Percentiles rank a stretch among this genome's conserved stretches.
phyloP scores from a whole-genome alignment of 495 filamentous ascomycete genomes.

The Xylaria castorea region DNA sequence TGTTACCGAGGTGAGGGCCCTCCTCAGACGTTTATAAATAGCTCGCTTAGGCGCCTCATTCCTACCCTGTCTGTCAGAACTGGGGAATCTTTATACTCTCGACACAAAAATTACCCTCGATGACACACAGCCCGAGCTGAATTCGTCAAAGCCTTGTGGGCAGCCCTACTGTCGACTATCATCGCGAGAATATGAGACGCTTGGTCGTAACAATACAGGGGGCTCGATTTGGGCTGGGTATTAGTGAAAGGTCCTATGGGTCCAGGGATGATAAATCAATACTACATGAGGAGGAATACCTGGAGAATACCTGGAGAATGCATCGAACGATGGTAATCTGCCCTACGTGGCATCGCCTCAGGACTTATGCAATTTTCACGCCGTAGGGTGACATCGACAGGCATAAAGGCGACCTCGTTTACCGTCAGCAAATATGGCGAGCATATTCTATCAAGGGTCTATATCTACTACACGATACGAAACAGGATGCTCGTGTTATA shows the following conservation, averaged over 20 bases:
- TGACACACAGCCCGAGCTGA: slow-evolving; percentile 20
- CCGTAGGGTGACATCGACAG: not conserved
- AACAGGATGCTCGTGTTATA: not conserved
- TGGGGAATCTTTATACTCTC: slow-evolving; percentile 8
- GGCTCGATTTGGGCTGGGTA: not conserved
- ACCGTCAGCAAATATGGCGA: not conserved
- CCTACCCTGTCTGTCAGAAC: slow-evolving; percentile 20
- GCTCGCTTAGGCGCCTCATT: slow-evolving; percentile 21
- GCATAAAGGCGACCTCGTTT: not conserved
- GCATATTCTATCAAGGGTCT: not conserved
- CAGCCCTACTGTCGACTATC: not conserved
- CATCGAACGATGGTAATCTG: not conserved
- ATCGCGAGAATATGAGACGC: not conserved
- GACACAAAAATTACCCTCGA: not conserved
- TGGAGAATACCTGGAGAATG: slow-evolving; percentile 17
- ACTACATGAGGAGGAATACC: slow-evolving; percentile 15
- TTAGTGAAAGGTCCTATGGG: not conserved
- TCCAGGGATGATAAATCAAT: not conserved
- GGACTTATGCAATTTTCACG: not conserved
- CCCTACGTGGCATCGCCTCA: not conserved
- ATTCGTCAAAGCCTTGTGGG: not conserved
- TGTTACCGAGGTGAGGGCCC: not conserved
- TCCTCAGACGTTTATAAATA: slow-evolving; percentile 25
- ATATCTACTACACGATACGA: not conserved
- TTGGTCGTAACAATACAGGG: not conserved